Evolutionary conservation across 73 alveolate genomes (phyloP), one percentile per base, ranked within the genome.

Genomic region (Uronychia setigera): DNA sequence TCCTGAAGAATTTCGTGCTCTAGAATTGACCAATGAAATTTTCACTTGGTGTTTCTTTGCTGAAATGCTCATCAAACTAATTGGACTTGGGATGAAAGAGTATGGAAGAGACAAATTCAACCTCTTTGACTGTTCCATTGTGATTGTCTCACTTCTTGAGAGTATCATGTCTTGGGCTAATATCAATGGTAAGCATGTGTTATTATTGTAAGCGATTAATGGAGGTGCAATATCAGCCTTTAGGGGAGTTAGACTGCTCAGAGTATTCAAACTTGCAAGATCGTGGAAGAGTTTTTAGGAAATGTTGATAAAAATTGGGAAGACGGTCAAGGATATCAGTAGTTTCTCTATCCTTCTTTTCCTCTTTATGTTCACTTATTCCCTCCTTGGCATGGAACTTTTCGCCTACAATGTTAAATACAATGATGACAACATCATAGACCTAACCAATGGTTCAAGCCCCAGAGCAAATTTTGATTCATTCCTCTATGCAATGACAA

Each of bases 311-410:
- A 84, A 80, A 60, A 84, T 89, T 0, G 91, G 89, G 5, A 58
- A 60, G 32, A 77, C 92, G 0, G 26, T 89, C 32, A 79, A 83
- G 32, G 95, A 83, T 74, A 87, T 89, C 0, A 46, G 87, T 30
- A 84, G 31, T 29, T 89, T 89, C 81, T 46, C 86, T 32, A 83
- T 93, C 29, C 85, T 93, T 26, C 88, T 91, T 46, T 91, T 90
- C 83, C 31, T 93, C 1, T 90, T 93, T 59, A 87, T 91, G 74
- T 87, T 91, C 30, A 83, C 88, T 25, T 90, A 90, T 33, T 80
- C 97, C 25, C 79, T 93, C 59, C 90, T 93, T 26, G 97, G 97
- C 31, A 86, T 93, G 95, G 94, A 93, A 67, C 58, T 93, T 29
- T 93, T 87, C 78, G 97, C 97, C 26, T 86, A 93, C 29, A 82